Base-by-base conservation (phyloP, 495 filamentous ascomycete species). In the Penicillium odoratum region DNA sequence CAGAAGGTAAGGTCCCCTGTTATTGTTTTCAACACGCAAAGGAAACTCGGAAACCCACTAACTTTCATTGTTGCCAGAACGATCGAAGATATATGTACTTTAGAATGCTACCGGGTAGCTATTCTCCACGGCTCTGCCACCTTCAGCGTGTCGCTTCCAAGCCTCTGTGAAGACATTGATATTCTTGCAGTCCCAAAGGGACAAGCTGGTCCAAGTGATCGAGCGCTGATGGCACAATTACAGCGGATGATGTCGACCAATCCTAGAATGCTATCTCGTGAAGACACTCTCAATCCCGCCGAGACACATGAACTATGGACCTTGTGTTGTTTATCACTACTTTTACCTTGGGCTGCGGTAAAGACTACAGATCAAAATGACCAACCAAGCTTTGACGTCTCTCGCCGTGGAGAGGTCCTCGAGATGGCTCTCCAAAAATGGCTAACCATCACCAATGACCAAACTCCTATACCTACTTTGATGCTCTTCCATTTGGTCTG, bases 361-460 rank as follows among this genome's bases (percentile, higher is more conserved):
- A 36, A 36, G 33, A 36, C 7, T 36, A 36, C 33, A 11, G 8
- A 11, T 36, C 33, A 3, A 13, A 36, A 36, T 36, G 33, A 36
- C 8, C 33, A 36, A 36, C 33, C 9, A 36, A 36, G 8, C 9
- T 10, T 36, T 36, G 33, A 36, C 9, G 11, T 11, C 33, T 36
- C 33, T 10, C 33, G 33, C 33, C 33, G 33, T 8, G 8, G 33
- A 36, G 33, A 36, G 33, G 33, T 36, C 33, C 33, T 36, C 33
- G 33, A 36, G 33, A 11, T 8, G 8, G 33, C 33, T 11, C 33
- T 36, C 4, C 33, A 36, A 8, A 36, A 36, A 36, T 78, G 73
- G 13, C 11, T 36, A 8, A 36, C 9, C 0, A 11, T 0, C 1
- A 36, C 33, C 33, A 36, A 13, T 13, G 9, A 1, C 1, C 33